Conservation (phyloP, 2,329 filamentous ascomycete species). For the Penicillium sp. region DNA sequence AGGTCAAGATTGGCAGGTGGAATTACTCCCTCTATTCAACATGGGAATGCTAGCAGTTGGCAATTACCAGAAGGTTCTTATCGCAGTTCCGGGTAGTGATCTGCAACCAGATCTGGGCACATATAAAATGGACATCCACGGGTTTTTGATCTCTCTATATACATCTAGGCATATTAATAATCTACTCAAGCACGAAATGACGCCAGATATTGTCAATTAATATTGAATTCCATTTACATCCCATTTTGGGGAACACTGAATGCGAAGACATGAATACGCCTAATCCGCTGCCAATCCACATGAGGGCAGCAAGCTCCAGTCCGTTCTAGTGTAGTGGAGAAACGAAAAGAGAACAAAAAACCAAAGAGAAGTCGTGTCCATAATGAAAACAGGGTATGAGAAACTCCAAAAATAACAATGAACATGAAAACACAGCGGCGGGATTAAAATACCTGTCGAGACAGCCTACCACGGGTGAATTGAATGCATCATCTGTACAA, state of each 20-base stretch:
- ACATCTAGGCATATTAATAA: too few relatives aligned
- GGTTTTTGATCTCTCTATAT: too few relatives aligned
- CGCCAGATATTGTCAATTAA: slow-evolving; percentile 6
- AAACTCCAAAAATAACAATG: slow-evolving; percentile 8
- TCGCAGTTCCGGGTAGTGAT: neutral
- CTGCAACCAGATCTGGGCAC: too few relatives aligned
- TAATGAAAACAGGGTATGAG: slow-evolving; percentile 22
- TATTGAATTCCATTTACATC: neutral
- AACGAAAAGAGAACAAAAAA: slow-evolving; percentile 5
- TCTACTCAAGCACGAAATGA: neutral
- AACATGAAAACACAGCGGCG: slow-evolving; percentile 9
- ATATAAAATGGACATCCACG: too few relatives aligned
- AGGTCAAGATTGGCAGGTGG: neutral
- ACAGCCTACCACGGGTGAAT: slow-evolving; percentile 5
- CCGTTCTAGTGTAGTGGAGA: slow-evolving; percentile 12
- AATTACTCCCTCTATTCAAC: neutral
- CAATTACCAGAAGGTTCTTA: neutral
- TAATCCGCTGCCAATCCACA: neutral
- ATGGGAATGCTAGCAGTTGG: too few relatives aligned
- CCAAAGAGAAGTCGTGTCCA: slow-evolving; percentile 13
- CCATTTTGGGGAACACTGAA: neutral
- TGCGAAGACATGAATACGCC: neutral
- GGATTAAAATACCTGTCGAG: slow-evolving; percentile 4
- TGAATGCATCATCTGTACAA: slow-evolving; percentile 20
- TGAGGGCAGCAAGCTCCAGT: slow-evolving; percentile 11